phyloP scores from a whole-genome alignment of 1,284 basidiomycete genomes.

The Thecaphora thlaspeos region DNA sequence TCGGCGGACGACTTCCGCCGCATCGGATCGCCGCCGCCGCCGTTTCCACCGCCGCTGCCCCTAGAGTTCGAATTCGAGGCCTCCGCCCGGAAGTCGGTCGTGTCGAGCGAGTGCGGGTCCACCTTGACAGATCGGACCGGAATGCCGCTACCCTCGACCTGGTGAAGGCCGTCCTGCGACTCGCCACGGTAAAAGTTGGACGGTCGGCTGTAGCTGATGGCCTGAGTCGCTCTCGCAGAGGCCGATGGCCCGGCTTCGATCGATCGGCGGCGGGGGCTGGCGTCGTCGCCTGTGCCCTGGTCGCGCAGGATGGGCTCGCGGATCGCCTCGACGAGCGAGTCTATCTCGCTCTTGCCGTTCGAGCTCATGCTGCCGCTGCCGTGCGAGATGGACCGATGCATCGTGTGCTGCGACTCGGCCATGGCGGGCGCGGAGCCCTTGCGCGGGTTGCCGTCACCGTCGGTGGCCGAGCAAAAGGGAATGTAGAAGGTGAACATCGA shows the following conservation, averaged over 20 bases:
- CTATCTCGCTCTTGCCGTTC: constrained; percentile 62
- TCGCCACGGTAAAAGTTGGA: constrained; percentile 6
- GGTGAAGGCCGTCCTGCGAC: constrained; percentile 36
- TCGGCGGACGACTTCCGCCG: constrained; percentile 15
- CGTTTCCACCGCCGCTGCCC: too few species aligned
- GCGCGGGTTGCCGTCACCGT: constrained; percentile 4
- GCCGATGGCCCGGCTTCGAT: neutral
- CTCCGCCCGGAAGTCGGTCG: too few species aligned
- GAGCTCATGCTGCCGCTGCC: constrained; percentile 38
- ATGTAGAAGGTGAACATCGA: constrained; percentile 73
- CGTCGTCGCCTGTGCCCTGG: constrained; percentile 45
- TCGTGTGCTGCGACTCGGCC: constrained; percentile 1
- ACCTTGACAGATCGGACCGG: constrained; percentile 59
- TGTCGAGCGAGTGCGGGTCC: constrained; percentile 44
- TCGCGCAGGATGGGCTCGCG: constrained; percentile 50
- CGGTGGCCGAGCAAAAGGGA: constrained; percentile 61
- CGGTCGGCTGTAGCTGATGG: too few species aligned
- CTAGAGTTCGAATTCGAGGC: too few species aligned
- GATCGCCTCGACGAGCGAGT: constrained; percentile 70
- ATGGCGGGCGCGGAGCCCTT: too few species aligned
- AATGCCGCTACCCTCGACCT: constrained; percentile 58
- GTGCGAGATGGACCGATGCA: constrained; percentile 35
- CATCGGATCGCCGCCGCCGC: neutral
- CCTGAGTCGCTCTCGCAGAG: too few species aligned
- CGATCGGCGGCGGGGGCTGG: constrained; percentile 1